Conservation (phyloP, 352 stramenopile genomes). For the Phytophthora foliorum region DNA sequence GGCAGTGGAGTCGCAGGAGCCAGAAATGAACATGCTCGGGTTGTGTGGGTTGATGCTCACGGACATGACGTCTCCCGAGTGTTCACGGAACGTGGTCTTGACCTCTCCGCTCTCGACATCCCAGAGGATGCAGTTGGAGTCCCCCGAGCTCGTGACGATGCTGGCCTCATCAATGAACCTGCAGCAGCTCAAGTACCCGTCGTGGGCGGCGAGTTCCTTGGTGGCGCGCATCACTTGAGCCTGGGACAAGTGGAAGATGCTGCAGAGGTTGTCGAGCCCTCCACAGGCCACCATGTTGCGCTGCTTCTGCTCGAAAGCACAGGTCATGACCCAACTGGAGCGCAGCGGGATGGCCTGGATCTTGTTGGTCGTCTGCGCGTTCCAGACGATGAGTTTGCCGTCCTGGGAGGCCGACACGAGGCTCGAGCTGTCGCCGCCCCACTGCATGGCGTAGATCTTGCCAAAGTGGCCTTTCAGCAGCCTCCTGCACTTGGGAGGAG, state of each 20-base stretch:
- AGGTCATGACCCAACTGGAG: slow-evolving; percentile 99
- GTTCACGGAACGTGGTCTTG: slow-evolving; percentile 97
- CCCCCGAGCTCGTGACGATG: slow-evolving; percentile 96
- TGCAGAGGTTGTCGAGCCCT: slow-evolving; percentile 99
- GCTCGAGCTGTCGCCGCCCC: slow-evolving; percentile 92
- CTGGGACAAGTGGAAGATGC: slow-evolving; percentile 97
- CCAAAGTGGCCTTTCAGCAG: slow-evolving; percentile 99
- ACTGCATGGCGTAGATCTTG: slow-evolving; percentile 99
- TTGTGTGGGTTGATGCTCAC: slow-evolving; percentile 96
- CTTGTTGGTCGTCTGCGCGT: slow-evolving; percentile 98
- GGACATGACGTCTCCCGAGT: slow-evolving; percentile 98
- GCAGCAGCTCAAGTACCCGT: slow-evolving; percentile 99
- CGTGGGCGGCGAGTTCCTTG: slow-evolving; percentile 97
- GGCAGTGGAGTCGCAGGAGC: slow-evolving; percentile 96
- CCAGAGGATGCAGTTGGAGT: slow-evolving; percentile 99
- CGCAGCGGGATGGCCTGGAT: slow-evolving; percentile 97
- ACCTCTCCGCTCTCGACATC: slow-evolving; percentile 96
- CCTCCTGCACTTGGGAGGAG: slow-evolving; percentile 93
- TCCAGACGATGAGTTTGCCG: slow-evolving; percentile 99
- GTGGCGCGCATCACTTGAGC: slow-evolving; percentile 91
- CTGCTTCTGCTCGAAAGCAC: slow-evolving; percentile 98
- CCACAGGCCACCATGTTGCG: slow-evolving; percentile 98
- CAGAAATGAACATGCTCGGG: slow-evolving; percentile 98
- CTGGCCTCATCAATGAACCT: slow-evolving; percentile 96
- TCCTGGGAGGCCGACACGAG: slow-evolving; percentile 97